Conservation (phyloP, 2,329 filamentous ascomycete species). For the Zelopaecilomyces penicillatus region DNA sequence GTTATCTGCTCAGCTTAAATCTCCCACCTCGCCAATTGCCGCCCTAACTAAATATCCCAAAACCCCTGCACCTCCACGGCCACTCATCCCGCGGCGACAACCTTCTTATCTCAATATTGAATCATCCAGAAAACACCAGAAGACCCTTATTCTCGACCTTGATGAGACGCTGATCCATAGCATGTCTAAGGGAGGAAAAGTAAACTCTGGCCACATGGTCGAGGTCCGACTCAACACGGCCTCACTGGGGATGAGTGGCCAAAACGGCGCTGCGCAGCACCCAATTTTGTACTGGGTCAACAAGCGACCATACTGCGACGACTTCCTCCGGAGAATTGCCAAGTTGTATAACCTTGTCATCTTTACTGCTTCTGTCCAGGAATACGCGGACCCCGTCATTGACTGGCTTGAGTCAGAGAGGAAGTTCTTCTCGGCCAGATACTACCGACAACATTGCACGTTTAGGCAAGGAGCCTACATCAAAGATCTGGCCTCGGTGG, state of each 20-base stretch:
- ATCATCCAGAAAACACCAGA: slow-evolving; percentile 56
- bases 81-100: slow-evolving; percentile 79
- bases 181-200: slow-evolving; percentile 90
- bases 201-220: slow-evolving; percentile 97
- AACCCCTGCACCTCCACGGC: slow-evolving; percentile 79
- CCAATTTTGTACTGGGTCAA: slow-evolving; percentile 98
- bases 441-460: slow-evolving; percentile 96
- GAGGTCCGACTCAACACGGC: slow-evolving; percentile 82
- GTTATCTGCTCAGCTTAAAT: slow-evolving; percentile 78
- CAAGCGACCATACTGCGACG: slow-evolving; percentile 93
- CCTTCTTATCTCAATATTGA: slow-evolving; percentile 71
- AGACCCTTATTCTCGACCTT: slow-evolving; percentile 90
- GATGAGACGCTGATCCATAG: slow-evolving; percentile 98
- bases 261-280: slow-evolving; percentile 67
- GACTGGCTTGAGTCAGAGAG: slow-evolving; percentile 96
- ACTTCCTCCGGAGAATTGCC: slow-evolving; percentile 83
- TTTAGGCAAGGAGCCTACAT: slow-evolving; percentile 94
- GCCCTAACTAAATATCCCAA: slow-evolving; percentile 84
- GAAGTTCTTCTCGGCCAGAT: slow-evolving; percentile 89
- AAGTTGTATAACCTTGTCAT: slow-evolving; percentile 98
- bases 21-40: slow-evolving; percentile 74
- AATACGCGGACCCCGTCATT: slow-evolving; percentile 97
- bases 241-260: slow-evolving; percentile 57
- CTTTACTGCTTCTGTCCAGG: slow-evolving; percentile 95
- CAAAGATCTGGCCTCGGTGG: slow-evolving; percentile 92